Conservation (phyloP, 768 basidiomycete species). For the Serendipita vermifera region DNA sequence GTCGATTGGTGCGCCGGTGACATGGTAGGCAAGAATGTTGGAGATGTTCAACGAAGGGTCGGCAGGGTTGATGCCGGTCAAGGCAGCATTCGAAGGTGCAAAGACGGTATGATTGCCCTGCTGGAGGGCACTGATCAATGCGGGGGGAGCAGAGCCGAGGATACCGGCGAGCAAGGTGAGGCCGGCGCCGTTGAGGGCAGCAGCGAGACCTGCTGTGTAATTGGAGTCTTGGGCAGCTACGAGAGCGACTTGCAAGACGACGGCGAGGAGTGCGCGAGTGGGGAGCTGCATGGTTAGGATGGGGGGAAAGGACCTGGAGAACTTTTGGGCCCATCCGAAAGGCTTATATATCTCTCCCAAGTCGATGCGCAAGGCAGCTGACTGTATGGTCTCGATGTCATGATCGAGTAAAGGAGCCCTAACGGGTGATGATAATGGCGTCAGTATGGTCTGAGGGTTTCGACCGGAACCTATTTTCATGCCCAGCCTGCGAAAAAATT, state of each 20-base stretch:
- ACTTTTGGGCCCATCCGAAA: neutral
- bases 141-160: neutral
- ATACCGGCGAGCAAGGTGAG: constrained; percentile 30
- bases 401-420: neutral
- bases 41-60: constrained; percentile 31
- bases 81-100: constrained; percentile 42
- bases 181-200: constrained; percentile 28
- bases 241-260: constrained; percentile 18
- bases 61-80: constrained; percentile 24
- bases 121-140: constrained; percentile 14
- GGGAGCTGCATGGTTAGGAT: neutral
- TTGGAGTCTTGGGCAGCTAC: constrained; percentile 23
- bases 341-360: neutral
- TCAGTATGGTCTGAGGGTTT: neutral
- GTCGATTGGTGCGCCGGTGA: constrained; percentile 39
- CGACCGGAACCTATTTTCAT: neutral
- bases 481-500: too few species aligned
- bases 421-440: neutral
- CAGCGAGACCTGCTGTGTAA: constrained; percentile 24
- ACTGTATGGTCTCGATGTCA: neutral
- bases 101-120: constrained; percentile 38
- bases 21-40: constrained; percentile 43
- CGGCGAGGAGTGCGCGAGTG: neutral
- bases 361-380: neutral
- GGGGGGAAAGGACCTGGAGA: neutral